Base-by-base conservation (phyloP, 768 basidiomycete species). In the Polyporus arcularius region DNA sequence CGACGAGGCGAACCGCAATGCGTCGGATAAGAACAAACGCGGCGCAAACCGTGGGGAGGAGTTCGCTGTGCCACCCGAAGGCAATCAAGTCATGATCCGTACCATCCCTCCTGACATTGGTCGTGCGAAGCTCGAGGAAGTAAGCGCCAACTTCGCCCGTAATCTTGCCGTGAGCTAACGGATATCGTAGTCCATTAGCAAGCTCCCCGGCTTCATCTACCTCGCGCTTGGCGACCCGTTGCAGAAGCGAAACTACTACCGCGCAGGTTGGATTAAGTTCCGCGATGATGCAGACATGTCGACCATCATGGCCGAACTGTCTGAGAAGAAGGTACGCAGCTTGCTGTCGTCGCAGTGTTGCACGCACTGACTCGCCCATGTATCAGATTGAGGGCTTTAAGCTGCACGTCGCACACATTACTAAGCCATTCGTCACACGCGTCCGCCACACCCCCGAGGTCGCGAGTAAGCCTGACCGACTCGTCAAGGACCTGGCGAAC, bases 41-140 rank as follows among this genome's bases (percentile, higher is more conserved):
- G 86, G 78, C 41, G 89, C 90, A 66, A 85, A 81, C 66, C 84
- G 86, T 46, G 87, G 84, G 7, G 73, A 93, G 70, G 92, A 94
- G 70, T 73, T 84, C 59, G 84, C 85, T 57, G 71, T 75, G 4
- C 65, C 80, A 43, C 84, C 89, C 15, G 91, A 94, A 67, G 92
- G 90, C 26, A 92, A 92, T 67, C 90, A 97, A 70, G 87, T 97
- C 57, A 94, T 96, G 85, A 95, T 97, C 70, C 87, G 94, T 60
- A 95, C 94, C 16, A 94, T 97, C 64, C 94, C 94, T 49, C 94
- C 95, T 28, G 92, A 94, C 65, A 94, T 95, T 67, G 91, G 92
- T 32, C 87, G 95, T 38, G 77, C 89, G 51, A 94, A 93, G 69
- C 80, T 98, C 39, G 95, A 98, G 78, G 91, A 93, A 75, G 94